Conservation (phyloP, 768 basidiomycete species). For the Phaffia australis region DNA sequence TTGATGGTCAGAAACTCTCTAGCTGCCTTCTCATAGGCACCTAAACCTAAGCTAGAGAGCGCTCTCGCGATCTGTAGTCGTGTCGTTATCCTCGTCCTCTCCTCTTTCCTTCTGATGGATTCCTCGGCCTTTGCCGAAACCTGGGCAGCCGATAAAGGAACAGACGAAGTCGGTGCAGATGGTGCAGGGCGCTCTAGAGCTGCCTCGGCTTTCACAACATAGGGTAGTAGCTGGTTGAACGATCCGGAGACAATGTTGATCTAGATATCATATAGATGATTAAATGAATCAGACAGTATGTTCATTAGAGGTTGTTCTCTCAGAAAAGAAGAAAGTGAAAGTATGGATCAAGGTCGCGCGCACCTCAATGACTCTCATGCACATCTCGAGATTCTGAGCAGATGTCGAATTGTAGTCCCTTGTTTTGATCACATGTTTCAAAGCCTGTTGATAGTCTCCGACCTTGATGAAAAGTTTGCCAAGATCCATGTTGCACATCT, state of each 20-base stretch:
- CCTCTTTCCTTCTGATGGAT: background rate
- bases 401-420: constrained; percentile 86
- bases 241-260: constrained; percentile 14
- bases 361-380: constrained; percentile 42
- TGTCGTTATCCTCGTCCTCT: constrained; percentile 2
- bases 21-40: constrained; percentile 71
- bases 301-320: background rate
- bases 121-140: constrained; percentile 13
- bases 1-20: constrained; percentile 53
- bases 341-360: constrained; percentile 13
- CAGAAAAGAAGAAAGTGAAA: background rate
- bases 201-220: constrained; percentile 23
- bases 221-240: constrained; percentile 13
- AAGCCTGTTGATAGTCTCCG: constrained; percentile 59
- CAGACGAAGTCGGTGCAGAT: background rate
- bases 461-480: constrained; percentile 63
- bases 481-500: constrained; percentile 88
- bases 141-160: constrained; percentile 25
- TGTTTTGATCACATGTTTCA: constrained; percentile 79
- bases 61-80: constrained; percentile 38
- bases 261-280: background rate
- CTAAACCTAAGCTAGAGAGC: constrained; percentile 59
- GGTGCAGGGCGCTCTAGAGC: constrained; percentile 23
- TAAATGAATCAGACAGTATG: background rate
- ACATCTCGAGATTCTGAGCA: constrained; percentile 89